These are phyloP conservation scores for Apiospora marii DNA, from an alignment of 2,329 filamentous ascomycete genomes.

Conservation along the genomic window DNA sequence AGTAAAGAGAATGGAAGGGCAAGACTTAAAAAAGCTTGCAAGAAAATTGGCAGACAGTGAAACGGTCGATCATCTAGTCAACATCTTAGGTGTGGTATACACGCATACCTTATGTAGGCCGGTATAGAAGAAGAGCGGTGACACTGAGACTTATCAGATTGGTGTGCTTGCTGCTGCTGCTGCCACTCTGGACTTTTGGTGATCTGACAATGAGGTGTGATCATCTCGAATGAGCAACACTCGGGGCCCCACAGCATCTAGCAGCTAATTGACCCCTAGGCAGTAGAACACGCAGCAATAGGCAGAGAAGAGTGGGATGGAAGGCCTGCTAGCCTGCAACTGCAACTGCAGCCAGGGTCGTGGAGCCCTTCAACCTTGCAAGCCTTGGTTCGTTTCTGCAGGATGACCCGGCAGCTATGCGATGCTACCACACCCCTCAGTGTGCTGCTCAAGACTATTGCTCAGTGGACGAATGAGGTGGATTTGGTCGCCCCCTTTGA, in stretches of 20 bases:
- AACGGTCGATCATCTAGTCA: conserved; percentile 10
- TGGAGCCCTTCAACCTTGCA: conserved; percentile 1
- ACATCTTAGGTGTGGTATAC: neutral
- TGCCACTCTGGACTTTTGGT: neutral
- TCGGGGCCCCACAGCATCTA: conserved; percentile 4
- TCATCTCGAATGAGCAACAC: conserved; percentile 18
- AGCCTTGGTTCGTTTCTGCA: conserved; percentile 18
- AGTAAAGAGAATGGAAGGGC: conserved; percentile 2
- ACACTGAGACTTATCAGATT: conserved; percentile 18
- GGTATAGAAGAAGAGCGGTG: conserved; percentile 16
- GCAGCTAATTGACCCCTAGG: neutral
- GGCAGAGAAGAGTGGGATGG: neutral
- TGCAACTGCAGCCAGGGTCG: neutral
- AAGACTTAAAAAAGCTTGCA: conserved; percentile 4
- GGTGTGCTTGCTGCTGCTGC: neutral
- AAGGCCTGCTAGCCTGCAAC: too few relatives aligned
- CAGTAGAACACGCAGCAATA: neutral
- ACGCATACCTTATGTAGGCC: neutral
- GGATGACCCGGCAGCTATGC: conserved; percentile 20
- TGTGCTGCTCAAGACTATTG: too few relatives aligned
- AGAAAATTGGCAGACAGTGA: neutral
- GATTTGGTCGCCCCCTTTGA: neutral
- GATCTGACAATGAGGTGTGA: conserved; percentile 19
- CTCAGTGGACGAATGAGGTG: neutral
- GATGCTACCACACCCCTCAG: neutral